phyloP scores from a whole-genome alignment of 2,329 filamentous ascomycete species.

The Xylariaceae sp. region DNA sequence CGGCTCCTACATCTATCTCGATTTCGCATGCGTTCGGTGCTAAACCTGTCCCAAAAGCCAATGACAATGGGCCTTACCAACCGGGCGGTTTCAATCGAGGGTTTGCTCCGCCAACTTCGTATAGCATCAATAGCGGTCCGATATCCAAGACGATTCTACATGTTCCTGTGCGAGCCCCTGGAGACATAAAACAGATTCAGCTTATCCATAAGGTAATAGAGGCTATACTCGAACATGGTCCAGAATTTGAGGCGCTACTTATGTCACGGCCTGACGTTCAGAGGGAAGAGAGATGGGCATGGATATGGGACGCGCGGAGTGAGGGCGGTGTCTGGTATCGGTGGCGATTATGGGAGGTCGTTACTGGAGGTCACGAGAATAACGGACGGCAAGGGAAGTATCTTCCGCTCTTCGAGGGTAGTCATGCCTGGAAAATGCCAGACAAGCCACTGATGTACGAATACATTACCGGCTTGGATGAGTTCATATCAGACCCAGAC shows the following conservation, averaged over 20 bases:
- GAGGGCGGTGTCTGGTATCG: slow-evolving; percentile 83
- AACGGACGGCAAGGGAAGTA: slow-evolving; percentile 45
- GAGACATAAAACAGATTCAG: slow-evolving; percentile 70
- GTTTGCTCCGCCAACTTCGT: slow-evolving; percentile 74
- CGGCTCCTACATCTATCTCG: slow-evolving; percentile 40
- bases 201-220: slow-evolving; percentile 88
- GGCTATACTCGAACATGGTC: slow-evolving; percentile 68
- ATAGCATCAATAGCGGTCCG: slow-evolving; percentile 42
- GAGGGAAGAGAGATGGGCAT: slow-evolving; percentile 83
- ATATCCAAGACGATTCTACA: slow-evolving; percentile 48
- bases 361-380: slow-evolving; percentile 57
- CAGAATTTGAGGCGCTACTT: slow-evolving; percentile 84
- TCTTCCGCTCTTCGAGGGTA: slow-evolving; percentile 67
- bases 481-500: slow-evolving; percentile 77
- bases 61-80: slow-evolving; percentile 35
- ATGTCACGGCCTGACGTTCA: slow-evolving; percentile 85
- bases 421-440: slow-evolving; percentile 71
- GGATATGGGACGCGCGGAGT: slow-evolving; percentile 83
- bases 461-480: slow-evolving; percentile 68
- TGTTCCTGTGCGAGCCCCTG: slow-evolving; percentile 69
- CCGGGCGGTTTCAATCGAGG: slow-evolving; percentile 48
- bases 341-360: slow-evolving; percentile 81
- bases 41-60: slow-evolving; percentile 50
- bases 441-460: slow-evolving; percentile 72
- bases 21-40: slow-evolving; percentile 72